These are phyloP conservation scores for Trichoderma gamsii DNA, from an alignment of 495 filamentous ascomycete species.

Conservation along the genomic window DNA sequence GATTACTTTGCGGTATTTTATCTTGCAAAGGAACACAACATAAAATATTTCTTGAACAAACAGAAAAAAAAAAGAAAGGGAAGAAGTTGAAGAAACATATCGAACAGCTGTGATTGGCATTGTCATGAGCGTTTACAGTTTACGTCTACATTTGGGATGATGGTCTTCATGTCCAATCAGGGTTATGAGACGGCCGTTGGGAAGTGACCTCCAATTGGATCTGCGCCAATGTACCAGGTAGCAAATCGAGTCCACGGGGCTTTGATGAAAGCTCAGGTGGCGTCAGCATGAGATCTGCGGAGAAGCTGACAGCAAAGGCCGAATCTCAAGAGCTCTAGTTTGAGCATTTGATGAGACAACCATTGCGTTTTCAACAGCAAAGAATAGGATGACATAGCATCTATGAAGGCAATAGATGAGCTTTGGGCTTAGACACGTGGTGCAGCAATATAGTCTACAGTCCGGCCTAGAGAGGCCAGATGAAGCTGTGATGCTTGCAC, in stretches of 20 bases:
- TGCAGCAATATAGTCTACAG: not conserved
- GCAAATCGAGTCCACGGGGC: not conserved
- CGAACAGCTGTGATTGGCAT: not conserved
- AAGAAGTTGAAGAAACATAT: not conserved
- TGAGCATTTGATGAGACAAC: not conserved
- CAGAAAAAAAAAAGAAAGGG: not conserved
- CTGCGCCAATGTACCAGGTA: not conserved
- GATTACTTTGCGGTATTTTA: constrained; percentile 7
- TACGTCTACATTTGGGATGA: not conserved
- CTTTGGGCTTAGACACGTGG: not conserved
- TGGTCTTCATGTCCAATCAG: not conserved
- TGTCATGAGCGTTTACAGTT: constrained; percentile 6
- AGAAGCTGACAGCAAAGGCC: not conserved
- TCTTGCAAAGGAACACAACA: not conserved
- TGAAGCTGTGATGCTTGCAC: not conserved
- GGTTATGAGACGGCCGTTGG: not conserved
- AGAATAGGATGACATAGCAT: not conserved
- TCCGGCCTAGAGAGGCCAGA: not conserved
- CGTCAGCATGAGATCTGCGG: not conserved
- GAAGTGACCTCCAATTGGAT: not conserved
- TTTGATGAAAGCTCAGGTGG: not conserved
- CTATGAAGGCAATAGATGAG: not conserved
- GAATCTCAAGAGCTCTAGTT: not conserved
- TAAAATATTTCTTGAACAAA: not conserved
- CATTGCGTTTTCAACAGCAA: not conserved